Conservation (phyloP, 495 filamentous ascomycete species). For the Evansstolkia leycettana region DNA sequence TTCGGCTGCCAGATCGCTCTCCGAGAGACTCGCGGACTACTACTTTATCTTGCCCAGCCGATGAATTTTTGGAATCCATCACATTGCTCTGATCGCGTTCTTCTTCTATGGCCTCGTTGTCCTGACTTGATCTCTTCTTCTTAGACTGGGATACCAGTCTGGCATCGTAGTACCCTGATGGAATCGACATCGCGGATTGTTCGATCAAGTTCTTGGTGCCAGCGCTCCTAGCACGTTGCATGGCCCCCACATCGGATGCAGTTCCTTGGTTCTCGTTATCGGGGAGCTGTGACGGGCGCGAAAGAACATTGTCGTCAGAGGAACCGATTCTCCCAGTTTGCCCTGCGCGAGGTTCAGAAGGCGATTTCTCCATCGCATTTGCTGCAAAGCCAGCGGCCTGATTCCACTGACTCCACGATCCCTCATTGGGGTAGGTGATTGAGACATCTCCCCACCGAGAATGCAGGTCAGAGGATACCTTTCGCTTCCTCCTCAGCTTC, state of each 20-base stretch:
- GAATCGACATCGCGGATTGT: constrained; percentile 12
- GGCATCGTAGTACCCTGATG: constrained; percentile 28
- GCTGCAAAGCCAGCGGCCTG: constrained; percentile 10
- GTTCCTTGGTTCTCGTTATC: too few species aligned
- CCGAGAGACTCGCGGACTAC: too few species aligned
- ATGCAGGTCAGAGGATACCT: constrained; percentile 28
- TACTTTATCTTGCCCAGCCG: too few species aligned
- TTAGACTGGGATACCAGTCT: constrained; percentile 14
- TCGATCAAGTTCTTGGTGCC: constrained; percentile 1
- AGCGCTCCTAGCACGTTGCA: too few species aligned
- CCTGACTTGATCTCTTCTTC: background rate
- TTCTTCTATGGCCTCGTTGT: too few species aligned
- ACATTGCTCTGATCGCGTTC: too few species aligned
- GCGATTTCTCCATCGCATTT: constrained; percentile 2
- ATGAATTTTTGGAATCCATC: too few species aligned
- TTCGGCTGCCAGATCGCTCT: too few species aligned
- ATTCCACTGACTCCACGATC: constrained; percentile 31
- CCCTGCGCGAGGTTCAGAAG: background rate
- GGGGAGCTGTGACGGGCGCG: too few species aligned
- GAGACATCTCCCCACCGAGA: constrained; percentile 30
- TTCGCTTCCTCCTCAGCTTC: constrained; percentile 26
- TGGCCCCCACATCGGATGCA: too few species aligned
- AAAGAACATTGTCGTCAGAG: too few species aligned
- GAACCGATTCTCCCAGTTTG: constrained; percentile 3
- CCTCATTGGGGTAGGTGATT: constrained; percentile 29